These are phyloP conservation scores for Phylloporus scabripes DNA, from an alignment of 768 basidiomycete genomes.

Conservation along the genomic window DNA sequence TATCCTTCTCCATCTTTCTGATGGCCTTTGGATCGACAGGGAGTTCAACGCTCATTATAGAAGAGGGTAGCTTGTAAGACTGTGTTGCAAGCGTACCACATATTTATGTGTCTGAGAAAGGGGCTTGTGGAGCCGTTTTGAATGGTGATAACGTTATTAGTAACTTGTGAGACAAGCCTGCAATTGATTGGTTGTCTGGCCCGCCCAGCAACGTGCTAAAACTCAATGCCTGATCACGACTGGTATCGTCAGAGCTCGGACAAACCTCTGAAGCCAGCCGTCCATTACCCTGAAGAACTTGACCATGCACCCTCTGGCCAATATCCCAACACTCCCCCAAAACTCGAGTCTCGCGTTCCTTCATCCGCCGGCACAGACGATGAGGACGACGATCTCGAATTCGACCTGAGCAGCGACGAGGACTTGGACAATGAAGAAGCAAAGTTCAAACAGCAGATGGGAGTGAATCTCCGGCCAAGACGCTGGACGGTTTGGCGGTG, in stretches of 20 bases:
- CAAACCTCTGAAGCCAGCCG: conserved; percentile 33
- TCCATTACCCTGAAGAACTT: conserved; percentile 51
- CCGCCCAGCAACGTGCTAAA: not conserved
- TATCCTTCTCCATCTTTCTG: conserved; percentile 40
- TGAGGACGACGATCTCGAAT: conserved; percentile 51
- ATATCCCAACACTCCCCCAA: conserved; percentile 24
- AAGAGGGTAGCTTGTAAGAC: not conserved
- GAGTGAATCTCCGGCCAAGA: conserved; percentile 36
- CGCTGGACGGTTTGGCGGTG: conserved; percentile 55
- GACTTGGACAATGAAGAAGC: conserved; percentile 68
- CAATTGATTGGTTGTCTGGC: not conserved
- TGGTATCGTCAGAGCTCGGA: conserved; percentile 10
- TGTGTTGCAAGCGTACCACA: not conserved
- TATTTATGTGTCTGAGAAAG: not conserved
- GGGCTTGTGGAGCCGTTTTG: not conserved
- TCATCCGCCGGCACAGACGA: conserved; percentile 54
- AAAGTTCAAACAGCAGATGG: conserved; percentile 59
- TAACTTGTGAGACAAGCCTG: not conserved
- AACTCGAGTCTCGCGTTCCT: conserved; percentile 34
- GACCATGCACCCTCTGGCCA: conserved; percentile 20
- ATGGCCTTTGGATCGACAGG: conserved; percentile 24
- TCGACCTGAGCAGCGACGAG: conserved; percentile 76
- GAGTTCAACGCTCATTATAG: not conserved
- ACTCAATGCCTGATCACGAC: conserved; percentile 16
- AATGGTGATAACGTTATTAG: not conserved